Conservation (phyloP, 257 asterid species). For the Solanum habrochaites region DNA sequence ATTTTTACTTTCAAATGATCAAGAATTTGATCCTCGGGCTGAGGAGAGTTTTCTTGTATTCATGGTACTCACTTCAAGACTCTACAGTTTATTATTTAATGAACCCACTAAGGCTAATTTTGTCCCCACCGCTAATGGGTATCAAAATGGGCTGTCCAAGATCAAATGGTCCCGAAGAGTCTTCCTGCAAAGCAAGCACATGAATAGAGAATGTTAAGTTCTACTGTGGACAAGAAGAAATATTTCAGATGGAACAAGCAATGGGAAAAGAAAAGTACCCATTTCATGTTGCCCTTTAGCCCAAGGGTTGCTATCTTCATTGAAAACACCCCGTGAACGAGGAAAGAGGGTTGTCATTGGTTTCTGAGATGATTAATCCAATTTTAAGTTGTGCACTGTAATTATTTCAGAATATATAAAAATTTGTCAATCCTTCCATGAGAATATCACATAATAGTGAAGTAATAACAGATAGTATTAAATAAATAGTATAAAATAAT, state of each 20-base stretch:
- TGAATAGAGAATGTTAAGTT: background rate
- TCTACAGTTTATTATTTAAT: background rate
- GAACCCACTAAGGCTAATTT: slow-evolving; percentile 7
- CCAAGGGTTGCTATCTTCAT: slow-evolving; percentile 26
- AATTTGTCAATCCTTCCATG: background rate
- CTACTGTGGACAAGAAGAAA: background rate
- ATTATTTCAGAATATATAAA: background rate
- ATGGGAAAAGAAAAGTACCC: slow-evolving; percentile 16
- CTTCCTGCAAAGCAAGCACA: slow-evolving; percentile 25
- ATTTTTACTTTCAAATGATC: background rate
- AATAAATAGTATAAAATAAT: no score
- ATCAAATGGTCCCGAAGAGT: slow-evolving; percentile 18
- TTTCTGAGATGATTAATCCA: slow-evolving; percentile 21
- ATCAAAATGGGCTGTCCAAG: slow-evolving; percentile 3
- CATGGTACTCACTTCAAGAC: background rate
- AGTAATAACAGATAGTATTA: no score
- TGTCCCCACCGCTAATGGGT: slow-evolving; percentile 10
- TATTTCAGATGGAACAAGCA: background rate
- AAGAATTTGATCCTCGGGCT: background rate
- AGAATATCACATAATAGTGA: background rate
- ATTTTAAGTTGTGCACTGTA: slow-evolving; percentile 4
- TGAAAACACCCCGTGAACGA: slow-evolving; percentile 7
- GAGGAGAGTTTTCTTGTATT: background rate
- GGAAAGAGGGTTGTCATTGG: slow-evolving; percentile 11
- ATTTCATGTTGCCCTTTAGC: slow-evolving; percentile 17